Evolutionary conservation across 2,329 filamentous ascomycete genomes (phyloP), one percentile per base, ranked within the genome.

Genomic region (Exophiala calicioides): DNA sequence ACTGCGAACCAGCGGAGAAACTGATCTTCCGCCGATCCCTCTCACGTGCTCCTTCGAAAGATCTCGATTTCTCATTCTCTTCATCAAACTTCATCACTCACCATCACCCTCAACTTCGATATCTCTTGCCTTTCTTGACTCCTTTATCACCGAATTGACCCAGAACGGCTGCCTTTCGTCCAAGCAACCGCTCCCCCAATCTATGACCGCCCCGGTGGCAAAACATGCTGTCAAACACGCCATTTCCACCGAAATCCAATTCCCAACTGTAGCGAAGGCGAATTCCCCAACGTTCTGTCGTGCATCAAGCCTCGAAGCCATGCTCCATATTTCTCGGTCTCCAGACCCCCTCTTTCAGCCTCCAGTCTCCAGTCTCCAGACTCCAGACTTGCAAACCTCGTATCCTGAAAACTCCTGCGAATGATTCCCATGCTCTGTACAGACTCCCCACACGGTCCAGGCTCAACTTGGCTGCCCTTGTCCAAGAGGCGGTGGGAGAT

Each of bases 401-500:
- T 26, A 38, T 29, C 21, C 9, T 3, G 12, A 4, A 21, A 18
- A 29, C 26, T 13, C 21, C 35, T 38, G 35, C 30, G 18, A 15
- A 4, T 4, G 29, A 31, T 13, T 5, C n/a, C 7, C 31, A 18
- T 8, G 15, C 31, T 12, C 20, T 18, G n/a, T 5, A 3, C 31
- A 3, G 13, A 5, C 7, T 38, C 35, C 27, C 35, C 35, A 38
- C 35, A 8, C 5, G 7, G 33, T 18, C 33, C 15, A 36, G 33
- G 18, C 33, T 36, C 18, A 20, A 23, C 33, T 20, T 36, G 4
- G 5, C 26, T 8, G 23, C 19, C 10, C 4, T 16, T 4, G 5
- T 15, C 10, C 21, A 38, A 38, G 35, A 38, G 35, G 35, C 35
- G 35, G 35, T 38, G 35, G 35, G 35, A 20, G 35, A 23, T 38